Base-by-base conservation (phyloP, 306 rosid genomes). In the Pueraria montana region DNA sequence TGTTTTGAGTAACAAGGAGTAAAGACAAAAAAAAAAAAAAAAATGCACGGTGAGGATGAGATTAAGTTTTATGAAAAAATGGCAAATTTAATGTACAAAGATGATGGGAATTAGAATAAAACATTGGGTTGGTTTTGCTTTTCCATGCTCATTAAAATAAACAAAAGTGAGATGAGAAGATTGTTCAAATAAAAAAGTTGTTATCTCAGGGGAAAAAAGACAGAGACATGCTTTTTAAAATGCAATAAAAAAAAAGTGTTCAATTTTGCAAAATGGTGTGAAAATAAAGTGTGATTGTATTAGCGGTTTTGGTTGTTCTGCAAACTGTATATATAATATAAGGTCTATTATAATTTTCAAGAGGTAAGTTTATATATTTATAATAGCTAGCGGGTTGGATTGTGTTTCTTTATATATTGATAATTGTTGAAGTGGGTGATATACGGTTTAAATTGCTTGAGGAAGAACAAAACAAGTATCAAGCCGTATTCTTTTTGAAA, bases 361-460 rank as follows among this genome's bases (percentile, higher is more conserved):
- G 42, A 36, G 66, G 42, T 32, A 21, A 11, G 66, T 65, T 65
- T 63, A n/a, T 42, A 55, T 0, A 64, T 18, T 13, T 55, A 59
- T 17, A 76, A 43, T 61, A 32, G 43, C 11, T 38, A 38, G 10
- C 43, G 43, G 70, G 16, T 45, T 43, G 48, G 38, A 21, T 8
- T 65, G 6, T 12, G 21, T 32, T 78, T 64, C 11, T 38, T 38
- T 38, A 38, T 8, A 38, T 38, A 38, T 38, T 30, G 11, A n/a
- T n/a, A n/a, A n/a, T n/a, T n/a, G 53, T 67, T 50, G 62, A 75
- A 62, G 73, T 43, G 72, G 64, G 52, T 61, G 61, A 78, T 71
- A 26, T 18, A 84, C 50, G 87, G 84, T 55, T 43, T 10, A 40
- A 20, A 78, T 26, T 49, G 50, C 23, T 5, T 12, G 50, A 20